Evolutionary conservation across 1,284 basidiomycete species (phyloP).

Genomic region (Taiwanofungus camphoratus): DNA sequence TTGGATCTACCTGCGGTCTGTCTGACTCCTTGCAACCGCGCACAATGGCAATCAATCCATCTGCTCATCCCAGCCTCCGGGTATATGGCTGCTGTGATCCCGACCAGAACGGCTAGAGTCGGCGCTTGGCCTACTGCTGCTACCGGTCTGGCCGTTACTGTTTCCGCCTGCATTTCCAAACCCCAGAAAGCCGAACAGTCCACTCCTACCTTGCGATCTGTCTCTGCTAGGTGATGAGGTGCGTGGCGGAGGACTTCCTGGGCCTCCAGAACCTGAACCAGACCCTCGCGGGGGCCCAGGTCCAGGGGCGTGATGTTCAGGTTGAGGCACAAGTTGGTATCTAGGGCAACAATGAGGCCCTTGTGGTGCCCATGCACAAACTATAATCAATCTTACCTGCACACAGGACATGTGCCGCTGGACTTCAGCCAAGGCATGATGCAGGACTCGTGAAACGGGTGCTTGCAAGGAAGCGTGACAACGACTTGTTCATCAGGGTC

Average conservation of each 20-base stretch:
- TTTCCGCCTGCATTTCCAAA: constrained; percentile 7
- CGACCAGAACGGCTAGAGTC: neutral
- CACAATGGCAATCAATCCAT: constrained; percentile 18
- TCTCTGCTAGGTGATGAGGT: neutral
- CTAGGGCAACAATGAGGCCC: constrained; percentile 25
- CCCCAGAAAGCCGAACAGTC: constrained; percentile 16
- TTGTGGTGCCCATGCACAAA: neutral
- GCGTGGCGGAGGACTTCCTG: neutral
- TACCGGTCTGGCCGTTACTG: neutral
- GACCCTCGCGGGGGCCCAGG: constrained; percentile 13
- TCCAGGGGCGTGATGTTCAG: constrained; percentile 24
- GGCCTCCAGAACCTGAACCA: constrained; percentile 4
- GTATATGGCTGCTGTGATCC: constrained; percentile 8
- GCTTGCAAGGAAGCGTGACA: constrained; percentile 71
- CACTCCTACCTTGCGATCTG: neutral
- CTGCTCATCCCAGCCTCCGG: constrained; percentile 20
- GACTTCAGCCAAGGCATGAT: constrained; percentile 80
- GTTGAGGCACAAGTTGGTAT: constrained; percentile 50
- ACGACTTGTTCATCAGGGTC: constrained; percentile 67
- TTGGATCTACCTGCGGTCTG: no score
- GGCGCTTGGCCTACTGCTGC: neutral
- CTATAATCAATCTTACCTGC: constrained; percentile 46
- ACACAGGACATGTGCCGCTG: constrained; percentile 82
- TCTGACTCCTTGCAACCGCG: no score
- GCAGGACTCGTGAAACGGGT: constrained; percentile 77